Conservation (phyloP, 2,329 filamentous ascomycete genomes). For the Arthrobotrys megalospora region DNA sequence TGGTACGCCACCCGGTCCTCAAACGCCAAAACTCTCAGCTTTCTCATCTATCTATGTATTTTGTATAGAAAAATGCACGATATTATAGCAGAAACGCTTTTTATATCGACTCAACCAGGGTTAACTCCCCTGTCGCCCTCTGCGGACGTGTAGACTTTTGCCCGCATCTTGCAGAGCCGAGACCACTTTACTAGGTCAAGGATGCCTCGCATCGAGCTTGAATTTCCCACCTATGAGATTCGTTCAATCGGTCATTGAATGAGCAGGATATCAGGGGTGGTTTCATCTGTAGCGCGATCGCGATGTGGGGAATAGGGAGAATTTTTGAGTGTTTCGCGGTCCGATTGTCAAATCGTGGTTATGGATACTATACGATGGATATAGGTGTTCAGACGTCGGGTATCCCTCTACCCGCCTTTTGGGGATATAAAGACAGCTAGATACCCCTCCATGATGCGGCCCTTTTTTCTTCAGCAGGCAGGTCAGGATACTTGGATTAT, state of each 20-base stretch:
- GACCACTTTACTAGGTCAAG: constrained; percentile 20
- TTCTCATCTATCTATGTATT: background rate
- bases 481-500: constrained; percentile 24
- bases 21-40: background rate
- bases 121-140: background rate
- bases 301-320: constrained; percentile 18
- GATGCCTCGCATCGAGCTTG: constrained; percentile 27
- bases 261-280: constrained; percentile 35
- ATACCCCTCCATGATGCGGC: background rate
- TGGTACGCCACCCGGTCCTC: constrained; percentile 48
- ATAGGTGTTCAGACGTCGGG: background rate
- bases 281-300: constrained; percentile 34
- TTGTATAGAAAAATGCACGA: background rate
- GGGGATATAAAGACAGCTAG: constrained; percentile 37
- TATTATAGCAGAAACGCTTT: constrained; percentile 8
- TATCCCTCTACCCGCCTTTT: background rate
- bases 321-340: constrained; percentile 9
- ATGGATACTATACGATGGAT: constrained; percentile 14
- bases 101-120: constrained; percentile 30
- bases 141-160: background rate
- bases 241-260: background rate
- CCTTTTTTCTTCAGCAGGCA: constrained; percentile 24
- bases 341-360: constrained; percentile 24
- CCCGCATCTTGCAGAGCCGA: constrained; percentile 43
- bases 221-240: constrained; percentile 52